A percentile compares a stretch with the other conserved stretches of the same genome.
phyloP scores from a whole-genome alignment of 768 basidiomycete species.

The Hygrophorus russula region DNA sequence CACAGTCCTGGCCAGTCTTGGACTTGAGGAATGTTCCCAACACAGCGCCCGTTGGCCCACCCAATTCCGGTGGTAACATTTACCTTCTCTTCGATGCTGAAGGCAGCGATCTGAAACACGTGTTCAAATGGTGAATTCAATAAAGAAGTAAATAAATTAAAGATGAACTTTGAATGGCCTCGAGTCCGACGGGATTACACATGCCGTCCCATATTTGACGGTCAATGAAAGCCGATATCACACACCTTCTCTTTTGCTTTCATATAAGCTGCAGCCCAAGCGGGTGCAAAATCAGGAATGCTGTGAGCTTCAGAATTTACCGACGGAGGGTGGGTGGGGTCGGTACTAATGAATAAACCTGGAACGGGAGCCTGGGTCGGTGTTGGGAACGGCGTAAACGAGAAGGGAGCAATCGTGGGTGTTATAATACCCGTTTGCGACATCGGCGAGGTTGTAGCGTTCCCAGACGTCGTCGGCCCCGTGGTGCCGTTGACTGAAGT shows the following conservation, averaged over 20 bases:
- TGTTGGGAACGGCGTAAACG: slow-evolving; percentile 51
- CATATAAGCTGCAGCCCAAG: slow-evolving; percentile 49
- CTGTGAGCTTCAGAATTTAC: slow-evolving; percentile 27
- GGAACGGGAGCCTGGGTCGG: slow-evolving; percentile 45
- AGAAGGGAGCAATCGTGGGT: slow-evolving; percentile 24
- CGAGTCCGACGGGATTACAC: background rate
- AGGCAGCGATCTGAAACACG: slow-evolving; percentile 27
- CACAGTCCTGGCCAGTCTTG: slow-evolving; percentile 56
- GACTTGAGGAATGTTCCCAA: slow-evolving; percentile 28
- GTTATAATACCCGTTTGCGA: background rate
- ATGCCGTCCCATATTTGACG: background rate
- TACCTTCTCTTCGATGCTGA: slow-evolving; percentile 54
- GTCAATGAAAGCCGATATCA: background rate
- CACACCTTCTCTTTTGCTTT: slow-evolving; percentile 47
- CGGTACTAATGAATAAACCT: slow-evolving; percentile 39
- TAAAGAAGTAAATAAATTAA: background rate
- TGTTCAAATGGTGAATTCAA: slow-evolving; percentile 6
- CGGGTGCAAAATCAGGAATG: slow-evolving; percentile 36
- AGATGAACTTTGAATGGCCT: background rate
- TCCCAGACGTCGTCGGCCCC: too few relatives aligned
- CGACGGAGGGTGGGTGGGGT: slow-evolving; percentile 47
- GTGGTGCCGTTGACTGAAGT: too few relatives aligned
- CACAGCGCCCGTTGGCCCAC: slow-evolving; percentile 56
- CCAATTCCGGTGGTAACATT: slow-evolving; percentile 56
- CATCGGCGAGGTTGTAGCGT: background rate